Evolutionary conservation across 257 asterid genomes (phyloP), one percentile per base, ranked within the genome.

Genomic region (Solanum chilense): DNA sequence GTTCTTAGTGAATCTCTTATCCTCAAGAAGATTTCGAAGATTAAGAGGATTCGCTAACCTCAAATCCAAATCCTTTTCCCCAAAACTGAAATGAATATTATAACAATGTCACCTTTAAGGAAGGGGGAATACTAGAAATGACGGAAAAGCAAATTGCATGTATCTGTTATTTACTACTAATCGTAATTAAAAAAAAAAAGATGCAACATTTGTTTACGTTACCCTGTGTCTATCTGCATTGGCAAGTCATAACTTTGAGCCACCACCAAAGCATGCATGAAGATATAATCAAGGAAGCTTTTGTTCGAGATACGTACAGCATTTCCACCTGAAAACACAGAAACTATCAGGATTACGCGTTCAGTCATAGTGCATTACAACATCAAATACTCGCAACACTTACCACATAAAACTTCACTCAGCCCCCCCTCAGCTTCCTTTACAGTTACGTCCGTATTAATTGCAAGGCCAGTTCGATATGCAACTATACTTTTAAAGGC

Each of bases 161-260:
- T 41, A 56, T 56, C 64, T 56, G 0, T 56, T n/a, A 56, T 56
- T 7, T 56, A 56, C 64, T 56, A 20, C 64, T 56, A 56, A 56
- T 56, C 64, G 12, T 56, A 20, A 56, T 18, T 18, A 56, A 20
- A 5, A 56, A 56, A 3, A 7, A 18, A 56, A 56, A 0, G 12
- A 56, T 20, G 64, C 64, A 23, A 47, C 18, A 27, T 27, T 27
- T 29, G 27, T 42, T 71, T 88, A 23, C 18, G 77, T 91, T 94
- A 95, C 98, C 99, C 99, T n/a, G 99, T 94, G 91, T 95, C 98
- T 62, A 97, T 95, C 93, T 97, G 99, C 92, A 97, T 88, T 42
- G 99, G 98, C 91, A 97, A 89, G 94, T 90, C 95, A 87, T 92
- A 92, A 88, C 66, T 56, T 88, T 90, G 93, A 85, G 98, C 98